Base-by-base conservation (phyloP, 2,329 filamentous ascomycete species). In the Purpureocillium lavendulum region DNA sequence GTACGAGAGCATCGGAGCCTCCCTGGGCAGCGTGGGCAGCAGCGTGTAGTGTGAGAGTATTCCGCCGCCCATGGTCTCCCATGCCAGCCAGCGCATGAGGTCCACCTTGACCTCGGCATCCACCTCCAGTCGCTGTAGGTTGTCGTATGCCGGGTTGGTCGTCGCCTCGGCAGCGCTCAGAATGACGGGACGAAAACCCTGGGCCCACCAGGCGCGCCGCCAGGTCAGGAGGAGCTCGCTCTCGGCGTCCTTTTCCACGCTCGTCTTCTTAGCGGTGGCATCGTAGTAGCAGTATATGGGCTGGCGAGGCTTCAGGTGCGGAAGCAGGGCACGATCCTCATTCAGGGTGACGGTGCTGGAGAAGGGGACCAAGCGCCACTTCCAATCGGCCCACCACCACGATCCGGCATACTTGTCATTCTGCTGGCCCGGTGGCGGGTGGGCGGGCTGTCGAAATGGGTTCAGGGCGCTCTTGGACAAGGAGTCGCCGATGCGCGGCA, bases 271-370 rank as follows among this genome's bases (percentile, higher is more conserved):
- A 14, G 70, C 59, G 4, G 75, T 77, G 10, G 76, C 67, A 53
- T 95, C 87, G 58, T 94, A 95, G 61, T 90, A 97, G 47, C 88
- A 95, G 63, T 95, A 97, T 40, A 97, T 80, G 1, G 80, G 73
- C 17, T 83, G 80, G 16, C 90, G 77, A 26, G 75, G 66, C 35
- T 60, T 64, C 21, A 94, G 66, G 3, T 86, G 85, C 35, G 92
- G 92, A 3, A 97, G 78, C 40, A 97, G 75, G 7, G 84, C 82
- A 39, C 87, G 75, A 53, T 84, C 83, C 58, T 94, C 84, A 55
- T 95, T 89, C 41, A 92, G 71, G 0, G 77, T 82, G 42, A 92
- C 71, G 13, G 79, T 77, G 33, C 81, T 88, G 14, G 88, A 95
- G 60, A 96, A 97, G 3, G 89, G 87, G 39, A 65, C 65, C 45